Percentiles rank a stretch among this genome's conserved stretches.
These are phyloP conservation scores for Sugiyamaella floridensis DNA, from an alignment of 805 yeast species.

Conservation along the genomic window DNA sequence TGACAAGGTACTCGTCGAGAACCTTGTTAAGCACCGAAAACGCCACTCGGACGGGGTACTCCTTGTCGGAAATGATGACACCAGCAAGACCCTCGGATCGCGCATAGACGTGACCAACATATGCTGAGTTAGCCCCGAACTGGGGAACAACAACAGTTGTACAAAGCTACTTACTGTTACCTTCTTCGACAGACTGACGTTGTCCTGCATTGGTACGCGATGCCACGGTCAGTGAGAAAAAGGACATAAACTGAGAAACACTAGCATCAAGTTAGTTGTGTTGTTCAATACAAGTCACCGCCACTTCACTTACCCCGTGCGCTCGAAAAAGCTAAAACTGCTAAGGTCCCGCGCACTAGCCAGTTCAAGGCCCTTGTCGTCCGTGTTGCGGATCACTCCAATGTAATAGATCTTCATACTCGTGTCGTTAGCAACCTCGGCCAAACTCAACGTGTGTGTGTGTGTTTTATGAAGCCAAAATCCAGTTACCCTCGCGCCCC, in stretches of 20 bases:
- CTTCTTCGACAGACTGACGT: conserved; percentile 92
- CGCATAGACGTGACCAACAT: conserved; percentile 86
- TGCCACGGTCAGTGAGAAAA: conserved; percentile 85
- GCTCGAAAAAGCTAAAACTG: conserved; percentile 84
- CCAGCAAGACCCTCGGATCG: conserved; percentile 89
- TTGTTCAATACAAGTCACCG: background rate
- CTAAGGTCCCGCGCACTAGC: conserved; percentile 75
- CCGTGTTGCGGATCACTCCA: conserved; percentile 66
- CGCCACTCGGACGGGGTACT: conserved; percentile 95
- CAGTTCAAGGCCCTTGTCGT: conserved; percentile 64
- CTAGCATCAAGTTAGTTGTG: conserved; percentile 25
- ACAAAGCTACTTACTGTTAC: conserved; percentile 28
- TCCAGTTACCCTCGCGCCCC: background rate
- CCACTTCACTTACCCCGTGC: conserved; percentile 37
- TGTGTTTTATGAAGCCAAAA: background rate
- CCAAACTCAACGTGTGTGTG: background rate
- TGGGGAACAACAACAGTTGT: background rate
- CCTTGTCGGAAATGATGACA: conserved; percentile 87
- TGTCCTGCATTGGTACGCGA: conserved; percentile 83
- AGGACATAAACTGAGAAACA: conserved; percentile 90
- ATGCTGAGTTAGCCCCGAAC: conserved; percentile 31
- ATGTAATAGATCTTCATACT: conserved; percentile 85
- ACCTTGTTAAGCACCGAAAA: conserved; percentile 86
- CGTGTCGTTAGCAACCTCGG: background rate
- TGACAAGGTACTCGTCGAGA: conserved; percentile 80